These are phyloP conservation scores for Zygotorulaspora mrakii DNA, from an alignment of 1,139 yeast genomes.

Conservation along the genomic window DNA sequence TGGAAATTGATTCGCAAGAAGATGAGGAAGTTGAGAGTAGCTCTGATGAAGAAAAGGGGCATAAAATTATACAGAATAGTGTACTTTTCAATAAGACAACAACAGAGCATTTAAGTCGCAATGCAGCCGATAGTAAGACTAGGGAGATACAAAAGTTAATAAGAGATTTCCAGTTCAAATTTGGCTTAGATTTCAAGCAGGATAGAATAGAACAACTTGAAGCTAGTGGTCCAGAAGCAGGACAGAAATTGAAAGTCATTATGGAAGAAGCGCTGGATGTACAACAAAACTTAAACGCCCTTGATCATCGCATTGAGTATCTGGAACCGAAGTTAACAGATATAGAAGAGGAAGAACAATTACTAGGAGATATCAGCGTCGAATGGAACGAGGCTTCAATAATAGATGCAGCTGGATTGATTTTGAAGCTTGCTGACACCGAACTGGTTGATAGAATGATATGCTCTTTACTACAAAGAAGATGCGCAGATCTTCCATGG, in stretches of 20 bases:
- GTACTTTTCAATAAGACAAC: conserved; percentile 14
- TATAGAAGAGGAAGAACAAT: conserved; percentile 6
- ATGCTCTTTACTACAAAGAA: conserved; percentile 10
- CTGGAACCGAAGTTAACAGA: conserved; percentile 7
- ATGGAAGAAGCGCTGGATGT: neutral
- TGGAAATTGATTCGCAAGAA: conserved; percentile 19
- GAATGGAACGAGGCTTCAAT: neutral
- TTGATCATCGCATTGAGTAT: conserved; percentile 8
- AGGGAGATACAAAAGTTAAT: conserved; percentile 5
- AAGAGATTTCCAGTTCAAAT: conserved; percentile 4
- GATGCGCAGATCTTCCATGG: conserved; percentile 6
- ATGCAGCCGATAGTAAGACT: conserved; percentile 1
- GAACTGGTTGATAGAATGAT: conserved; percentile 17
- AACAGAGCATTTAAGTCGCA: conserved; percentile 5
- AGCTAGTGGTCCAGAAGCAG: neutral
- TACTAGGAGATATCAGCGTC: conserved; percentile 5
- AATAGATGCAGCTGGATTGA: conserved; percentile 4
- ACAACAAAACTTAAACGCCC: conserved; percentile 1
- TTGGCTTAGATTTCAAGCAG: conserved; percentile 4
- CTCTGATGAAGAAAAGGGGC: conserved; percentile 22
- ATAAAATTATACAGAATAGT: conserved; percentile 1
- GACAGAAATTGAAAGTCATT: conserved; percentile 5
- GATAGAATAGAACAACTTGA: conserved; percentile 2
- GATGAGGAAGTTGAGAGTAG: conserved; percentile 6
- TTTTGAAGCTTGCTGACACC: conserved; percentile 14